Conservation (phyloP, 1,284 basidiomycete species). For the Rhodotorula sp. region DNA sequence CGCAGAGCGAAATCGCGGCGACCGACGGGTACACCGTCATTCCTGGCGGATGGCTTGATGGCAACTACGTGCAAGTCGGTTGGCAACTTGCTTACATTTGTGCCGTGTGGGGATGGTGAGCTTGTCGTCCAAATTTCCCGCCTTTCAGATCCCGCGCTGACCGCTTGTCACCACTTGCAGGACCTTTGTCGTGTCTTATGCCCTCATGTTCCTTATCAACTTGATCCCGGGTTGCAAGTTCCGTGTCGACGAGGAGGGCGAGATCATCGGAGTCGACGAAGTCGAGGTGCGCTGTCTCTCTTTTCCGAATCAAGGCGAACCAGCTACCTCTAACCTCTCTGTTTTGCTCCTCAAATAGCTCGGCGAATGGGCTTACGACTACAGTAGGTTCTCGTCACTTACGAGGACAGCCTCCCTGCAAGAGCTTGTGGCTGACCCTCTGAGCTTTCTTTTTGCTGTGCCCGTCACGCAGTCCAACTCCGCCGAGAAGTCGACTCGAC, state of each 20-base stretch:
- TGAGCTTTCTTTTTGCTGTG: no score
- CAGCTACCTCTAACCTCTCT: background rate
- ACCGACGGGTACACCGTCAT: conserved; percentile 60
- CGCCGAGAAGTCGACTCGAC: conserved; percentile 32
- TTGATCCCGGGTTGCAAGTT: conserved; percentile 75
- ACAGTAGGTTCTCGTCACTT: background rate
- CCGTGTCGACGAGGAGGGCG: conserved; percentile 74
- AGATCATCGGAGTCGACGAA: conserved; percentile 91
- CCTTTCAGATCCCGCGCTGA: no score
- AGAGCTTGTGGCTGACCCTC: no score
- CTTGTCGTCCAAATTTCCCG: background rate
- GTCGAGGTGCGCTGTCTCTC: conserved; percentile 55
- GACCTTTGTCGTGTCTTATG: conserved; percentile 60
- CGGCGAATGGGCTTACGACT: conserved; percentile 32
- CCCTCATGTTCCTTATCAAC: conserved; percentile 68
- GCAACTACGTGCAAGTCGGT: conserved; percentile 70
- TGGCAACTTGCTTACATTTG: conserved; percentile 80
- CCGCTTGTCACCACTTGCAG: background rate
- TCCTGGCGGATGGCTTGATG: conserved; percentile 65
- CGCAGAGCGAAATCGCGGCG: conserved; percentile 71
- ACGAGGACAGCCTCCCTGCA: background rate
- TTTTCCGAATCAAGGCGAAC: conserved; percentile 57
- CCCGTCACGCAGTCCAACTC: conserved; percentile 1
- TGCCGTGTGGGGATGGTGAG: conserved; percentile 59
- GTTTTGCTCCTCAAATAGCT: background rate